Evolutionary conservation across 768 basidiomycete genomes (phyloP).

Genomic region (Termitomyces sp.): DNA sequence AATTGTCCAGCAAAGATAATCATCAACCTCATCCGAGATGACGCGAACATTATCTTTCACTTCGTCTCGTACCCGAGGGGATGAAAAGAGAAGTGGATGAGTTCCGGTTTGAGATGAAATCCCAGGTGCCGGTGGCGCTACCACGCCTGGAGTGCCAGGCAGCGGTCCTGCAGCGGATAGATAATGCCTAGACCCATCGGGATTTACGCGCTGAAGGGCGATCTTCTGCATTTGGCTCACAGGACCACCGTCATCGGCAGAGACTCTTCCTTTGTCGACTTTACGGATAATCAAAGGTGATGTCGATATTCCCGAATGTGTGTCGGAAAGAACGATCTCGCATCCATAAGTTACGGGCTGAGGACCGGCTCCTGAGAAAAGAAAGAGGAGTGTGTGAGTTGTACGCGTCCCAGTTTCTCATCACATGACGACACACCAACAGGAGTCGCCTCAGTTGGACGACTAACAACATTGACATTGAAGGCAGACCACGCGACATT

Average conservation of each 20-base stretch:
- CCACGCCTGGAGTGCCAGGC: conserved; percentile 68
- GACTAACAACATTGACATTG: conserved; percentile 85
- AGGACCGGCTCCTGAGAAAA: conserved; percentile 48
- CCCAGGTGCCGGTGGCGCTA: conserved; percentile 69
- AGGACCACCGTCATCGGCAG: conserved; percentile 86
- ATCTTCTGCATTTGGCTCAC: conserved; percentile 98
- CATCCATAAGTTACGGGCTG: conserved; percentile 91
- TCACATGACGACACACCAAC: conserved; percentile 66
- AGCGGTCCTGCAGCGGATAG: conserved; percentile 85
- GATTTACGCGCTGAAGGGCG: conserved; percentile 79
- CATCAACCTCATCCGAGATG: conserved; percentile 88
- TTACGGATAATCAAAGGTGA: conserved; percentile 87
- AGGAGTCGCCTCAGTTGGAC: conserved; percentile 59
- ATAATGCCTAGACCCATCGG: conserved; percentile 82
- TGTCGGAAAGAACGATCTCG: conserved; percentile 82
- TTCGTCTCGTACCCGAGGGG: conserved; percentile 79
- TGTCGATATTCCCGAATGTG: conserved; percentile 80
- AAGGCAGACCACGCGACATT: conserved; percentile 93
- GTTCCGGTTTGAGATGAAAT: conserved; percentile 74
- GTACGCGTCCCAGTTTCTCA: conserved; percentile 29
- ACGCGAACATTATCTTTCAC: conserved; percentile 71
- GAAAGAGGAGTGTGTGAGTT: conserved; percentile 35
- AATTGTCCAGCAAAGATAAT: conserved; percentile 95
- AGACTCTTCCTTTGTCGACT: conserved; percentile 86
- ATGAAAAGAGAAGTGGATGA: conserved; percentile 75